phyloP scores from a whole-genome alignment of 176 grass and related monocot species.

The Calamus simplicifolius region DNA sequence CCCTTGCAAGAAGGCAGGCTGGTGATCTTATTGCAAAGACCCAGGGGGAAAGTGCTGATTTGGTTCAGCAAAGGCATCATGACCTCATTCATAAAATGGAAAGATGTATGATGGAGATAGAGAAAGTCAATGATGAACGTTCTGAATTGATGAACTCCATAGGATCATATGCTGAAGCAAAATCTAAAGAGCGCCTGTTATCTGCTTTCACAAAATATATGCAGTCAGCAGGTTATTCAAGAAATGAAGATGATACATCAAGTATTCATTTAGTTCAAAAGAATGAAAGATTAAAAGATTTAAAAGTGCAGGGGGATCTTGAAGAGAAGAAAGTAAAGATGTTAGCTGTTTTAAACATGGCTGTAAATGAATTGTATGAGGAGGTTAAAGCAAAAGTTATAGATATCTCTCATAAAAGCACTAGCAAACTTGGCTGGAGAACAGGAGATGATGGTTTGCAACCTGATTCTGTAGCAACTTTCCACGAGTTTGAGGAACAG shows the following conservation, averaged over 20 bases:
- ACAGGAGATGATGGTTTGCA: conserved; percentile 34
- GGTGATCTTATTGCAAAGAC: conserved; percentile 75
- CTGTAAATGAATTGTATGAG: conserved; percentile 58
- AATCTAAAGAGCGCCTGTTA: conserved; percentile 66
- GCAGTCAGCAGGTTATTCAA: conserved; percentile 48
- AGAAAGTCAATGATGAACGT: conserved; percentile 57
- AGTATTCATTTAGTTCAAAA: conserved; percentile 20
- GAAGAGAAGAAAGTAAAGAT: conserved; percentile 59
- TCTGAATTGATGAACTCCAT: conserved; percentile 79
- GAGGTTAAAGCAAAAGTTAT: conserved; percentile 44
- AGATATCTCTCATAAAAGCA: conserved; percentile 50
- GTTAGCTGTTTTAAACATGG: conserved; percentile 49
- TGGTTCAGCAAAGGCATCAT: conserved; percentile 59
- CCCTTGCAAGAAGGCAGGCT: conserved; percentile 74
- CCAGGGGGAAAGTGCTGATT: conserved; percentile 61
- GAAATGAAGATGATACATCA: conserved; percentile 30
- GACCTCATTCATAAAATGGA: conserved; percentile 85
- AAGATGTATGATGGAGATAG: conserved; percentile 50
- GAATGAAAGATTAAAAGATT: conserved; percentile 25
- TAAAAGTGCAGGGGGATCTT: conserved; percentile 30
- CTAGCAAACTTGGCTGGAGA: conserved; percentile 32
- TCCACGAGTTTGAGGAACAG: conserved; percentile 63
- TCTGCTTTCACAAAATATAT: conserved; percentile 67
- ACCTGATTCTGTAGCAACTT: conserved; percentile 34
- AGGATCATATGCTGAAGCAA: conserved; percentile 59